Conservation (phyloP, 306 rosid species). For the Vigna angularis region DNA sequence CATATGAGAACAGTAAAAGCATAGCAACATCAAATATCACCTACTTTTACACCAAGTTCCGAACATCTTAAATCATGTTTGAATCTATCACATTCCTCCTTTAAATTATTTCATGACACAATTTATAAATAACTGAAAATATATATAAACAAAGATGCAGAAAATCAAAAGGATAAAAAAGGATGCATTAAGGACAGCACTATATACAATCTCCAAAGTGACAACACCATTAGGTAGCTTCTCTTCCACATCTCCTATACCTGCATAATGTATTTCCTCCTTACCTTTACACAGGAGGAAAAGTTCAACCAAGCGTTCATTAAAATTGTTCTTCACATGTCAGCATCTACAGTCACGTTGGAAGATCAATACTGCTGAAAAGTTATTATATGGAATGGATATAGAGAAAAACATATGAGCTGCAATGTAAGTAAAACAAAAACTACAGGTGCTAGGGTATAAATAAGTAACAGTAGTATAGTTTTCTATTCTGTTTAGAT, state of each 20-base stretch:
- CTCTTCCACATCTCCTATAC: too few relatives aligned
- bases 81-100: not conserved
- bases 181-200: not conserved
- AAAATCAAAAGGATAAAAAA: not conserved
- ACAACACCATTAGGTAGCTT: not conserved
- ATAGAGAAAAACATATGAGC: constrained; percentile 25
- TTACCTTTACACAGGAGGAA: constrained; percentile 6
- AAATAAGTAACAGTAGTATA: constrained; percentile 25
- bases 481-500: constrained; percentile 5
- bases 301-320: constrained; percentile 18
- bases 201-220: constrained; percentile 5
- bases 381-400: constrained; percentile 10
- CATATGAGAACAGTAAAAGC: constrained; percentile 5
- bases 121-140: not conserved
- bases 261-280: constrained; percentile 1
- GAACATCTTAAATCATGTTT: constrained; percentile 7
- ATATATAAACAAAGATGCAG: not conserved
- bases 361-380: constrained; percentile 16
- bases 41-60: not conserved
- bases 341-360: constrained; percentile 12
- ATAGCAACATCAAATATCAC: not conserved
- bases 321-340: not conserved
- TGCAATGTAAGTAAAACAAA: constrained; percentile 14
- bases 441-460: not conserved
- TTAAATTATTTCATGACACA: not conserved